Evolutionary conservation across 192 early-diverging fungal species (phyloP), one percentile per base, ranked within the genome.

Genomic region (Pecoramyces ruminantium): DNA sequence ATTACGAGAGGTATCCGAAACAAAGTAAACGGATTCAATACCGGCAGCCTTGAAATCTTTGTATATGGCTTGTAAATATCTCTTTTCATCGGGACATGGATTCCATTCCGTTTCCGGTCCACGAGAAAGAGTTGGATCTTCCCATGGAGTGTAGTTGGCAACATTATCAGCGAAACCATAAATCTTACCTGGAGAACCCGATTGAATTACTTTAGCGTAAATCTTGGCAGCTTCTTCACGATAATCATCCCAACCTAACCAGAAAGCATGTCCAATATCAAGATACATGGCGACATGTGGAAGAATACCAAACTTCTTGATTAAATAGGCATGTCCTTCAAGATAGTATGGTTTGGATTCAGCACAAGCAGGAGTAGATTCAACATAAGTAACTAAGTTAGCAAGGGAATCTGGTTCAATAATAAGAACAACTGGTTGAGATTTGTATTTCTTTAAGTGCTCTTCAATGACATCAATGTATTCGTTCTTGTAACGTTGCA

Each of bases 391-490:
- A 67, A 83, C 87, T 28, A 86, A 29, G 79, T 86, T 86, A 30
- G 87, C 85, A 25, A 86, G 79, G 17, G 85, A 86, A 80, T 86
- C 87, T n/a, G 86, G 86, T 28, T 86, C 86, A 78, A 86, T 87
- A 78, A 88, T 77, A n/a, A 87, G 77, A 15, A 89, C 86, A 29
- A 86, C 67, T 34, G 30, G 30, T 34, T 34, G 30, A 29, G 86
- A 67, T 28, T 84, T 86, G 79, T 77, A 30, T 11, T 17, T 40
- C 15, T 87, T 29, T 27, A 29, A 30, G 21, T 42, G 21, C 3
- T 11, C 11, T 3, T 27, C 83, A 78, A 85, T 77, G 12, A 29
- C 27, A 77, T 86, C 87, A 85, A 86, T 88, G 86, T 86, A 86
- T 4, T 82, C 25, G 2, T 82, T 38, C 83, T 86, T 88, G 86